phyloP scores from a whole-genome alignment of 2,329 filamentous ascomycete species.

The Hypoxylon sp. region DNA sequence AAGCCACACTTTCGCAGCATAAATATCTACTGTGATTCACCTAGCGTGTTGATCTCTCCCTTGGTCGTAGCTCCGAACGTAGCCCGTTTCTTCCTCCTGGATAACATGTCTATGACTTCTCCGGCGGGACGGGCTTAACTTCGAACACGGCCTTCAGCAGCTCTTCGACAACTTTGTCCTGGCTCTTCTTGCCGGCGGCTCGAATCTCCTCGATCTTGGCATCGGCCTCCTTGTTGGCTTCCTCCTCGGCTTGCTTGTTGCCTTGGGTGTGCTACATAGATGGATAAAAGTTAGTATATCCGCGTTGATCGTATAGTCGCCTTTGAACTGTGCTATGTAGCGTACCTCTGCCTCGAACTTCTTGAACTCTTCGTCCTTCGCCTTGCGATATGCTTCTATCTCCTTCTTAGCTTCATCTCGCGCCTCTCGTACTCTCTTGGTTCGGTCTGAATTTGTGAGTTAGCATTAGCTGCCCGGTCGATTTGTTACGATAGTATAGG shows the following conservation, averaged over 20 bases:
- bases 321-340: neutral
- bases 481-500: neutral
- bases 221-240: conserved; percentile 85
- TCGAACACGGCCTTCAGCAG: conserved; percentile 88
- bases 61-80: neutral
- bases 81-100: neutral
- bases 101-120: conserved; percentile 44
- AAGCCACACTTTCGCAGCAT: conserved; percentile 3
- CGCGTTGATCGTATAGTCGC: no score
- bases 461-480: conserved; percentile 16
- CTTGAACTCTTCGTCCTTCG: conserved; percentile 96
- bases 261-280: conserved; percentile 85
- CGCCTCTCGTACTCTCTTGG: conserved; percentile 96
- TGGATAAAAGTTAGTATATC: neutral
- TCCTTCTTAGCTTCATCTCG: conserved; percentile 97
- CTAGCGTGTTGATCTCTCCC: conserved; percentile 3
- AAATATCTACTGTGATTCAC: neutral
- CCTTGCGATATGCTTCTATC: conserved; percentile 89
- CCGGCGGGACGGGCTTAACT: conserved; percentile 76
- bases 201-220: conserved; percentile 85
- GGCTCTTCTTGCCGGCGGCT: conserved; percentile 81
- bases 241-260: conserved; percentile 82
- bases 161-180: conserved; percentile 83
- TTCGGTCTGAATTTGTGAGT: conserved; percentile 71
- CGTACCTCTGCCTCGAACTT: conserved; percentile 83